Conservation (phyloP, 2,329 filamentous ascomycete genomes). For the Aureobasidium uvarum region DNA sequence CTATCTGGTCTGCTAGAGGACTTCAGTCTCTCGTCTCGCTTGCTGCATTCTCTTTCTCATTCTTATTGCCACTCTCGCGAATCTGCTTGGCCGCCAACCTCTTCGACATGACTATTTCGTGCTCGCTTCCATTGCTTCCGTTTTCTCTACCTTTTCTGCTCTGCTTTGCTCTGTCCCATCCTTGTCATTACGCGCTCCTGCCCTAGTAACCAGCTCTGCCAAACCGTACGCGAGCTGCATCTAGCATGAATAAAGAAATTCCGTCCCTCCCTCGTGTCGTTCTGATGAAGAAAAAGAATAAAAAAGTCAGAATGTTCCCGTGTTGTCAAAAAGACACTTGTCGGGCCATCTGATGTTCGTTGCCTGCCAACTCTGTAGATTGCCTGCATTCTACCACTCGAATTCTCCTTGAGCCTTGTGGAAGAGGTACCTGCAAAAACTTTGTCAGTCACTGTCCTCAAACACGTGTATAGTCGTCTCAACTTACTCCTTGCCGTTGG, state of each 20-base stretch:
- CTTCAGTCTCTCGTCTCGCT: background rate
- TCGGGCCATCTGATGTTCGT: background rate
- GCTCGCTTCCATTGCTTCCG: background rate
- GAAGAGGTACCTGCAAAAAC: slow-evolving; percentile 71
- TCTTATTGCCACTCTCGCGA: background rate
- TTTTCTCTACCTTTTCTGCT: background rate
- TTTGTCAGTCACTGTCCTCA: slow-evolving; percentile 29
- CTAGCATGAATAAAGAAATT: background rate
- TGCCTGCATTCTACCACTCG: slow-evolving; percentile 68
- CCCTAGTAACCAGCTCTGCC: background rate
- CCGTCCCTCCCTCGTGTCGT: background rate
- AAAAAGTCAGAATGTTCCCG: background rate
- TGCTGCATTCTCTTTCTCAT: too few relatives aligned
- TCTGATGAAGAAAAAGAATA: background rate
- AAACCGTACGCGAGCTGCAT: background rate
- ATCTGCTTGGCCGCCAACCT: background rate
- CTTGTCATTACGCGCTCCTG: background rate
- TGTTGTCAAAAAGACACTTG: background rate
- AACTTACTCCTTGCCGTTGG: slow-evolving; percentile 81
- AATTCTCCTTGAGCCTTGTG: slow-evolving; percentile 97
- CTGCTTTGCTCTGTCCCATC: background rate
- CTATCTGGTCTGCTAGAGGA: background rate
- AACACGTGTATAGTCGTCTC: background rate
- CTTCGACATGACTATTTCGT: background rate
- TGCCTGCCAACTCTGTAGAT: background rate